Evolutionary conservation across 495 filamentous ascomycete species (phyloP), one percentile per base, ranked within the genome.

Genomic region (Tuber borchii): DNA sequence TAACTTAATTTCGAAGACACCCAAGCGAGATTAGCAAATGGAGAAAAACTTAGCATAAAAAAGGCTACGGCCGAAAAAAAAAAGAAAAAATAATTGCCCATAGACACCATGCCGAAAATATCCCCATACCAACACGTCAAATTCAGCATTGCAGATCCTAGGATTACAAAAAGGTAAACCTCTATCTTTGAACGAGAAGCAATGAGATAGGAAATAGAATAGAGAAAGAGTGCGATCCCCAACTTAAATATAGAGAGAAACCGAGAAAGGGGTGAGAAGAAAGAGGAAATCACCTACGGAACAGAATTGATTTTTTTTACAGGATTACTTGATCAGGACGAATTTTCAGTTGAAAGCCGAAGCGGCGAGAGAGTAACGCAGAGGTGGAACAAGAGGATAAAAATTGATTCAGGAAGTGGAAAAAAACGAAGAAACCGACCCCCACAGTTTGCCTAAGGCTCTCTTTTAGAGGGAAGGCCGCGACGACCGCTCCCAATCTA

Each of bases 381-480:
- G 34, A 20, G 70, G 39, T 14, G 4, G n/a, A 70, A 71, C 12
- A n/a, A 37, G 42, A 12, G 10, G 42, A 34, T 46, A 42, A 14
- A 26, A 71, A 71, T n/a, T 20, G 65, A 46, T 17, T 22, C 39
- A 43, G 44, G 22, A 31, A 19, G 17, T 61, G 69, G 17, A 4
- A 71, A 71, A 71, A 45, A 75, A 34, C n/a, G 56, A 65, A 48
- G 42, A 56, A 51, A 31, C 31, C 69, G 69, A 75, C 74, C 71
- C 74, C 74, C 48, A 71, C 74, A 75, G 34, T 71, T 39, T 44
- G 42, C 56, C 56, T 17, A 31, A 31, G 20, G 22, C 31, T 56
- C 5, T 31, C 31, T 31, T 61, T 65, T 65, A 17, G 14, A 65
- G 10, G n/a, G 31, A 65, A 31, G 12, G 7, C 8, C n/a, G 10